These are phyloP conservation scores for Eutrema yunnanense DNA, from an alignment of 345 rosid genomes.

Conservation along the genomic window DNA sequence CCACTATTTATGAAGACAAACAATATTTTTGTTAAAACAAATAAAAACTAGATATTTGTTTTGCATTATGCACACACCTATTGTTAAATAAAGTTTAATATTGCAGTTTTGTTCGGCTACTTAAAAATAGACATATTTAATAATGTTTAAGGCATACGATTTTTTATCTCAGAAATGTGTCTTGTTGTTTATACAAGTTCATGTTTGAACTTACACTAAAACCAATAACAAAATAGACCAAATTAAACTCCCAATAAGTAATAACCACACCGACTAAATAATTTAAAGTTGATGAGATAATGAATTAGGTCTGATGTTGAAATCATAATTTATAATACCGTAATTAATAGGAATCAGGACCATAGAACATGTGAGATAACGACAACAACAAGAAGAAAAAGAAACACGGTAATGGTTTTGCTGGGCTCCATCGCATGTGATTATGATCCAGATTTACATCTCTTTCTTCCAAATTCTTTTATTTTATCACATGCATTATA, in stretches of 20 bases:
- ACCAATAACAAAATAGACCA: not conserved
- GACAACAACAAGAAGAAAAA: conserved; percentile 2
- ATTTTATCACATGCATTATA: not conserved
- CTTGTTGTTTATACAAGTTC: not conserved
- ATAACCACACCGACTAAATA: not conserved
- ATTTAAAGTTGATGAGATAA: not conserved
- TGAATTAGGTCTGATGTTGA: conserved; percentile 18
- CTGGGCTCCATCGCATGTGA: conserved; percentile 29
- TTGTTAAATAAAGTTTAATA: too few relatives aligned
- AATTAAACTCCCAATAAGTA: not conserved
- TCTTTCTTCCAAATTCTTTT: not conserved
- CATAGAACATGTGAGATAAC: conserved; percentile 23
- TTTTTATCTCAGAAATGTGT: too few relatives aligned
- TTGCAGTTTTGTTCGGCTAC: too few relatives aligned
- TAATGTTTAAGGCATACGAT: too few relatives aligned
- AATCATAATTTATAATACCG: not conserved
- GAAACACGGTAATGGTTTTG: not conserved
- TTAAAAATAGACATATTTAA: too few relatives aligned
- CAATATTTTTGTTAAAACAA: too few relatives aligned
- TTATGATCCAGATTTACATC: conserved; percentile 16
- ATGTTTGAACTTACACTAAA: not conserved
- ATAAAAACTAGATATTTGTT: too few relatives aligned
- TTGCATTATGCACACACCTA: too few relatives aligned
- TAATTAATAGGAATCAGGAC: not conserved
- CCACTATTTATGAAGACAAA: too few relatives aligned